Evolutionary conservation across 306 rosid species (phyloP).

Genomic region (Lathyrus oleraceus): DNA sequence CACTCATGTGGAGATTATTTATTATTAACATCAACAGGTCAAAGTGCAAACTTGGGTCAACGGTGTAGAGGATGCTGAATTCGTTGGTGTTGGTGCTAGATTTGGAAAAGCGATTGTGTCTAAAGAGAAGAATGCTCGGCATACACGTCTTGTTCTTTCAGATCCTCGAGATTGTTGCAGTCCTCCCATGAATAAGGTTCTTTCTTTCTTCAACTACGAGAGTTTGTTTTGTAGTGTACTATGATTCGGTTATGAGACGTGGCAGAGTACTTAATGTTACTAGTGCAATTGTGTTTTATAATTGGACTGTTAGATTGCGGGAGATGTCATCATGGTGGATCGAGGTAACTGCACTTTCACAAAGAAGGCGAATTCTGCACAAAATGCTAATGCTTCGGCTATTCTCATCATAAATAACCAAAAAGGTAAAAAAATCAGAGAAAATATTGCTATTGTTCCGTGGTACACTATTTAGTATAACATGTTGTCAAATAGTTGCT

Average conservation of each 20-base stretch:
- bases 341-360: slow-evolving; percentile 91
- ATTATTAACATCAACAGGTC: slow-evolving; percentile 47
- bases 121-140: slow-evolving; percentile 85
- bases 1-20: slow-evolving; percentile 1
- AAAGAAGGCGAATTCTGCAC: slow-evolving; percentile 72
- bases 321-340: slow-evolving; percentile 88
- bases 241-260: slow-evolving; percentile 1
- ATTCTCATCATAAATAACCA: slow-evolving; percentile 80
- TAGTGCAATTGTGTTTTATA: slow-evolving; percentile 15
- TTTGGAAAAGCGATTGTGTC: slow-evolving; percentile 86
- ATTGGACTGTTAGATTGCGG: slow-evolving; percentile 59
- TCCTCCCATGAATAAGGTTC: slow-evolving; percentile 69
- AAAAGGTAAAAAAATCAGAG: slow-evolving; percentile 49
- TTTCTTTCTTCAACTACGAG: slow-evolving; percentile 28
- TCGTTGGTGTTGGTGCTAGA: slow-evolving; percentile 94
- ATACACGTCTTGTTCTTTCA: slow-evolving; percentile 67
- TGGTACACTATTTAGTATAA: neutral
- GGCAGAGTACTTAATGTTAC: slow-evolving; percentile 17
- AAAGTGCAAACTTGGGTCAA: slow-evolving; percentile 98
- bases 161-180: slow-evolving; percentile 83
- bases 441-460: neutral
- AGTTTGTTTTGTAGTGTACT: slow-evolving; percentile 15
- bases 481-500: neutral
- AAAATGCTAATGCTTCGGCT: slow-evolving; percentile 94
- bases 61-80: slow-evolving; percentile 69